Conservation (phyloP, 2,329 filamentous ascomycete species). For the Atkinsonella hypoxylon region DNA sequence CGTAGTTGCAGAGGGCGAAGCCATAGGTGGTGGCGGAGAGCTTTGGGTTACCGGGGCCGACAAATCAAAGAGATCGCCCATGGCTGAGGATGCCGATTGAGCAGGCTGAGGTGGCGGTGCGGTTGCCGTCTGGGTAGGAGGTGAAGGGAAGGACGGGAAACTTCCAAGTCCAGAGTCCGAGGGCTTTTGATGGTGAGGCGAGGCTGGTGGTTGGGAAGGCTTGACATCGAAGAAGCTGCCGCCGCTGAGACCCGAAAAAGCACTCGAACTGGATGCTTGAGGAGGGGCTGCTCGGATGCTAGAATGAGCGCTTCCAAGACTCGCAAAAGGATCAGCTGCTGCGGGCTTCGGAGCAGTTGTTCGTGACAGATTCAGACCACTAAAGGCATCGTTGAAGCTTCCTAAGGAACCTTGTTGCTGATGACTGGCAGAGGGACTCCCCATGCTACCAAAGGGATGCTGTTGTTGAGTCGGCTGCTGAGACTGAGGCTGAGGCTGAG, state of each 20-base stretch:
- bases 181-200: conserved; percentile 37
- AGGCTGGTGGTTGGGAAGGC: conserved; percentile 43
- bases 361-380: conserved; percentile 32
- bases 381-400: conserved; percentile 66
- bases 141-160: conserved; percentile 48
- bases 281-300: conserved; percentile 23
- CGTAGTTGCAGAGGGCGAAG: conserved; percentile 28
- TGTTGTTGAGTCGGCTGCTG: conserved; percentile 24
- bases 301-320: conserved; percentile 30
- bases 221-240: conserved; percentile 76
- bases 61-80: conserved; percentile 77
- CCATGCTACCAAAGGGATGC: conserved; percentile 51
- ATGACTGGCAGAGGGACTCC: conserved; percentile 41
- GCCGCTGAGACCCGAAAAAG: conserved; percentile 48
- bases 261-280: conserved; percentile 23
- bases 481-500: conserved; percentile 53
- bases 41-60: conserved; percentile 38
- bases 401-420: conserved; percentile 39
- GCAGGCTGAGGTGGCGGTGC: conserved; percentile 27
- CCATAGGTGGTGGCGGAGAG: conserved; percentile 28
- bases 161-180: conserved; percentile 53
- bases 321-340: conserved; percentile 47
- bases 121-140: conserved; percentile 16
- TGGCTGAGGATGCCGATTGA: conserved; percentile 40
- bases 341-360: conserved; percentile 30